Base-by-base conservation (phyloP, 2,329 filamentous ascomycete species). In the Orbilia ellipsospora region DNA sequence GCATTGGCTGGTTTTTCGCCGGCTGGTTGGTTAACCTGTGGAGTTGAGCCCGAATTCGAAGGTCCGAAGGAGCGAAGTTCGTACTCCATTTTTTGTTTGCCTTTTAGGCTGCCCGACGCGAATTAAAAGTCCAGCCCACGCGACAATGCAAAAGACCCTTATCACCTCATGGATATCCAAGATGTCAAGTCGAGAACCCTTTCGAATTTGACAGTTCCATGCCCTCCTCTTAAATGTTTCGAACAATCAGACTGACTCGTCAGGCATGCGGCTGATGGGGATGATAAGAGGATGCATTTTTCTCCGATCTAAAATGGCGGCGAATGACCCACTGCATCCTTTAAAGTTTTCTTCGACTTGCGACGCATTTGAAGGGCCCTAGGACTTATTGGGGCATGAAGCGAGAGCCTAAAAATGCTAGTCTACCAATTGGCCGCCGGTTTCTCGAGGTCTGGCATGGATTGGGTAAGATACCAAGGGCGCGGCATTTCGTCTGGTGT, bases 11-110 rank as follows among this genome's bases (percentile, higher is more conserved):
- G 61, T 26, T 75, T 75, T 50, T 68, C 72, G 5, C 42, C 26
- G 15, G n/a, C 12, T 18, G 52, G 51, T 12, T 52, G 52, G n/a
- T 23, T 50, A 15, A 10, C 26, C 1, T 13, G 52, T 15, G 7
- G 36, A 56, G 57, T 15, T n/a, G 42, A 18, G 10, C 18, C 12
- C 48, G 48, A 52, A 5, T n/a, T 18, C 48, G 60, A 59, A n/a
- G 44, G 4, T 16, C 66, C 50, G 18, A 56, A 54, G 12, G 20
- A 50, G 18, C 50, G 56, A n/a, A 75, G 59, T 56, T 75, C 72
- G 59, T 69, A 65, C 7, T 68, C 64, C 72, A 75, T 70, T 10
- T 62, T 63, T 42, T 56, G 28, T 31, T 48, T 31, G 40, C 16
- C 20, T 1, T 55, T 52, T 23, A 4, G 10, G 8, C 18, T 18